These are phyloP conservation scores for Wickerhamomyces tratensis DNA, from an alignment of 805 yeast species.

Conservation along the genomic window DNA sequence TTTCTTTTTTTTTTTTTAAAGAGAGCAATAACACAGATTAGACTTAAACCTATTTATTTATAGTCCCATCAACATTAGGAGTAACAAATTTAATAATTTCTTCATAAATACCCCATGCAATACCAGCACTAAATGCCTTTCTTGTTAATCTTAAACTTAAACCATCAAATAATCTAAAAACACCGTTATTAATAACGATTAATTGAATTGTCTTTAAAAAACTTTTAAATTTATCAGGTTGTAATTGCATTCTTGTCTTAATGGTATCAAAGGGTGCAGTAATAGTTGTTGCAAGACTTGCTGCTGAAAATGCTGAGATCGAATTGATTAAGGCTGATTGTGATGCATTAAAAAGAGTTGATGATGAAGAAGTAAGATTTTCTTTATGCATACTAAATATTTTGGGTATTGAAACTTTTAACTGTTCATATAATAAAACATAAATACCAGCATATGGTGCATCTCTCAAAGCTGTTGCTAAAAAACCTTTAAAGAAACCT, in stretches of 20 bases:
- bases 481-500: slow-evolving; percentile 82
- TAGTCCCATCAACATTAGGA: too few species aligned
- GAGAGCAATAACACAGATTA: too few species aligned
- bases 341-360: slow-evolving; percentile 18
- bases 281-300: slow-evolving; percentile 68
- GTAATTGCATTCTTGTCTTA: slow-evolving; percentile 82
- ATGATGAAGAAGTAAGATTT: neutral
- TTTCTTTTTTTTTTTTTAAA: too few species aligned
- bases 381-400: slow-evolving; percentile 13
- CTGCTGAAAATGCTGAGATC: slow-evolving; percentile 68
- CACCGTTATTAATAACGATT: slow-evolving; percentile 36
- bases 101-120: slow-evolving; percentile 96
- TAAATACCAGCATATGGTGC: slow-evolving; percentile 96
- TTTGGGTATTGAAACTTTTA: slow-evolving; percentile 47
- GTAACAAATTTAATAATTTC: slow-evolving; percentile 47
- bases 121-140: slow-evolving; percentile 87
- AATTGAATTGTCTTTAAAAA: slow-evolving; percentile 28
- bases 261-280: slow-evolving; percentile 96
- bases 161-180: slow-evolving; percentile 68
- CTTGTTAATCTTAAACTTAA: slow-evolving; percentile 70
- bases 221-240: slow-evolving; percentile 35
- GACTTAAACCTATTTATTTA: neutral
- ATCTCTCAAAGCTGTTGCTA: slow-evolving; percentile 82
- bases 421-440: slow-evolving; percentile 73
- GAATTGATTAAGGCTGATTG: slow-evolving; percentile 57